Evolutionary conservation across 2,329 filamentous ascomycete species (phyloP).

Genomic region (Dryadomyces sulphureus): DNA sequence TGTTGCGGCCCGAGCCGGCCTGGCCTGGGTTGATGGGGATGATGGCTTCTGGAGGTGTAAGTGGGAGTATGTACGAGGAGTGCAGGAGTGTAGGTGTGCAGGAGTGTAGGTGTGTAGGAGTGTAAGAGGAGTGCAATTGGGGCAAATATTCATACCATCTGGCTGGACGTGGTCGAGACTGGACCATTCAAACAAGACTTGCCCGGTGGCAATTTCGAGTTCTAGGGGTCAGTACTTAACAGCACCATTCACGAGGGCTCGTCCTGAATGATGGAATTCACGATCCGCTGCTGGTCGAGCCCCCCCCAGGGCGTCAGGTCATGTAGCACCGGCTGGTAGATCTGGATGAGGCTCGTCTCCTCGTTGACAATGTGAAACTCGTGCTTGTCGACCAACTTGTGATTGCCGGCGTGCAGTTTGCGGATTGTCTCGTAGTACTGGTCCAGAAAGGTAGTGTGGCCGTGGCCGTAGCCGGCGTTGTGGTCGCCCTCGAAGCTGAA

Average conservation of each 20-base stretch:
- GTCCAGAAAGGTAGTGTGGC: slow-evolving; percentile 36
- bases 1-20: slow-evolving; percentile 12
- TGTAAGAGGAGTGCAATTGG: no score
- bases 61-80: background rate
- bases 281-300: slow-evolving; percentile 38
- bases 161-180: slow-evolving; percentile 40
- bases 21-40: slow-evolving; percentile 20
- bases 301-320: slow-evolving; percentile 31
- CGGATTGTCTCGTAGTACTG: slow-evolving; percentile 38
- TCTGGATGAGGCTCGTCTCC: slow-evolving; percentile 35
- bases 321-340: slow-evolving; percentile 33
- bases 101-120: no score
- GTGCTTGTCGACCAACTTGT: slow-evolving; percentile 35
- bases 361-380: slow-evolving; percentile 40
- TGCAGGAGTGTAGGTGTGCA: no score
- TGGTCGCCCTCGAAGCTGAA: slow-evolving; percentile 39
- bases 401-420: slow-evolving; percentile 32
- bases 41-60: background rate
- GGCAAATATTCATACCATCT: slow-evolving; percentile 27
- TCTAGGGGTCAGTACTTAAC: slow-evolving; percentile 10
- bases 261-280: slow-evolving; percentile 33
- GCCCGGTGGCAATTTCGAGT: slow-evolving; percentile 36
- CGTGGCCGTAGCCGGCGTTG: slow-evolving; percentile 39
- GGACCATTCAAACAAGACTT: slow-evolving; percentile 43
- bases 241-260: background rate